These are phyloP conservation scores for Aegilops longissima DNA, from an alignment of 176 grass and related monocot genomes.

Conservation along the genomic window DNA sequence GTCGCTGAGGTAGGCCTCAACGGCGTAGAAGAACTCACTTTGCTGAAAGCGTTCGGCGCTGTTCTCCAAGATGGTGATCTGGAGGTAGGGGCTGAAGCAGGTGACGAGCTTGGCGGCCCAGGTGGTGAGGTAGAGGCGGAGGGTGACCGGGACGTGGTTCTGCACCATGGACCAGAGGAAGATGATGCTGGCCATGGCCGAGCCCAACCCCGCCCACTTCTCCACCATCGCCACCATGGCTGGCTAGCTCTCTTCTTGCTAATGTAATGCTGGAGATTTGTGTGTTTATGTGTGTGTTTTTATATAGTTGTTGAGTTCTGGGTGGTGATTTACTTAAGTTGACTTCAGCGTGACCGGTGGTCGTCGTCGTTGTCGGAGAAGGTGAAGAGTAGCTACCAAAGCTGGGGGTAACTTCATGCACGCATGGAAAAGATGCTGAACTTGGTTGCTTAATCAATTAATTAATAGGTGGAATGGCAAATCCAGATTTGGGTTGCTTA, in stretches of 20 bases:
- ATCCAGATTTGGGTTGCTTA: too few species aligned
- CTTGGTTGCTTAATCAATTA: too few species aligned
- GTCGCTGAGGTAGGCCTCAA: slow-evolving; percentile 60
- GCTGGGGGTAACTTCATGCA: too few species aligned
- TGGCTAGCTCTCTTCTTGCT: neutral
- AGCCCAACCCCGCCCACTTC: slow-evolving; percentile 27
- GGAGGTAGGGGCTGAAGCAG: slow-evolving; percentile 50
- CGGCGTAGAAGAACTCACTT: slow-evolving; percentile 41
- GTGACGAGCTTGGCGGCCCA: slow-evolving; percentile 9
- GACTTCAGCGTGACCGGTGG: neutral
- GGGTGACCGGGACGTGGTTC: slow-evolving; percentile 19
- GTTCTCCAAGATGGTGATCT: slow-evolving; percentile 58
- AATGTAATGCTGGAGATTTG: too few species aligned
- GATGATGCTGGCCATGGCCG: slow-evolving; percentile 41
- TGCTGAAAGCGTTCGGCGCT: slow-evolving; percentile 27
- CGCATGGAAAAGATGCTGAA: too few species aligned
- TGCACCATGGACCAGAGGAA: slow-evolving; percentile 59
- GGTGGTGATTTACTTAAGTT: neutral
- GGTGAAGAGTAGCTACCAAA: neutral
- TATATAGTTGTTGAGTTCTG: neutral
- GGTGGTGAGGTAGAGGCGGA: slow-evolving; percentile 6
- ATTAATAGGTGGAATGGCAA: too few species aligned
- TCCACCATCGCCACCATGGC: slow-evolving; percentile 13
- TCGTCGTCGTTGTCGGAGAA: neutral
- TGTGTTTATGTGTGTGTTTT: neutral